phyloP scores from a whole-genome alignment of 805 yeast species.

The Starmerella stigmatis region DNA sequence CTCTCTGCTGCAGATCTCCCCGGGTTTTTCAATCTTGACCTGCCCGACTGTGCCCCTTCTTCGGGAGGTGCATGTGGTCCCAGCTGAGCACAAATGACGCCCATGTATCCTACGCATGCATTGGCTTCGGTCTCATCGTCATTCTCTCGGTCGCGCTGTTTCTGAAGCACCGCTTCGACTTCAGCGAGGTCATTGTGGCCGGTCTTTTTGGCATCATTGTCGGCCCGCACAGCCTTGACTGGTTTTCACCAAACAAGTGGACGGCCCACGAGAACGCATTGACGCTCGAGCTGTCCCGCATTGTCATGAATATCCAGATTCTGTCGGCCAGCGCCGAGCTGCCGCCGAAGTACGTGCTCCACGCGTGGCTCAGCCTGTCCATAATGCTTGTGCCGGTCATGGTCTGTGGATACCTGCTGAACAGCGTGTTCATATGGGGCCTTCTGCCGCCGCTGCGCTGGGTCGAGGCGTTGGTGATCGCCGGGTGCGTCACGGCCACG shows the following conservation, averaged over 20 bases:
- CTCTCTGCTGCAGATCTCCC: no score
- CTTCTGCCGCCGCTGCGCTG: conserved; percentile 49
- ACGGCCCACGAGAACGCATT: conserved; percentile 46
- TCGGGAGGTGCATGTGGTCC: conserved; percentile 15
- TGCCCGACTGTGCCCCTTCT: no score
- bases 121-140: conserved; percentile 70
- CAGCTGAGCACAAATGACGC: conserved; percentile 29
- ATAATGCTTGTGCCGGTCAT: conserved; percentile 55
- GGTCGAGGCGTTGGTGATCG: conserved; percentile 47
- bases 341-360: conserved; percentile 54
- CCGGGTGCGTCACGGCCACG: conserved; percentile 67
- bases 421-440: conserved; percentile 52
- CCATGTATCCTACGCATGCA: conserved; percentile 79
- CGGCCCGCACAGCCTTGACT: conserved; percentile 74
- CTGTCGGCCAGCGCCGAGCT: conserved; percentile 64
- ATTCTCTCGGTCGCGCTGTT: conserved; percentile 75
- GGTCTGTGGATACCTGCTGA: conserved; percentile 60
- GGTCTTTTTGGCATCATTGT: conserved; percentile 73
- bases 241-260: conserved; percentile 80
- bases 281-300: conserved; percentile 34
- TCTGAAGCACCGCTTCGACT: conserved; percentile 70
- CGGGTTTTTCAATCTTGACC: no score
- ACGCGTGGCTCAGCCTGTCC: conserved; percentile 49
- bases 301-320: conserved; percentile 59
- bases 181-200: conserved; percentile 88